phyloP scores from a whole-genome alignment of 306 rosid genomes.

The Corylus americana region DNA sequence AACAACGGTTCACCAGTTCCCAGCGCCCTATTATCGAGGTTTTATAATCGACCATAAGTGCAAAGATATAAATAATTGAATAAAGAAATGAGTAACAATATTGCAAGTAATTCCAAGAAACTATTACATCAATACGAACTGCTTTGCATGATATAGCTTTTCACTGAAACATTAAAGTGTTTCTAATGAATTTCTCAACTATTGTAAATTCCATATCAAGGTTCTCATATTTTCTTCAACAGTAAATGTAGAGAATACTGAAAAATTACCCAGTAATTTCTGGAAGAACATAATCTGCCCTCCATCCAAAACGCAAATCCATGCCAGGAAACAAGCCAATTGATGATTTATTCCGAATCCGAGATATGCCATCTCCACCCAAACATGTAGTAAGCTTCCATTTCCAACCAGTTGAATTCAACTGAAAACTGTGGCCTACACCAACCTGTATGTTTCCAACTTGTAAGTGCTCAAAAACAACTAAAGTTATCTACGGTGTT shows the following conservation, averaged over 20 bases:
- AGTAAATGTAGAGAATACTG: conserved; percentile 20
- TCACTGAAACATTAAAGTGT: not conserved
- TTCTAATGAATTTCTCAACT: not conserved
- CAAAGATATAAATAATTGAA: conserved; percentile 14
- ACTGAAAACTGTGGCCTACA: conserved; percentile 78
- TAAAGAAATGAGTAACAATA: conserved; percentile 2
- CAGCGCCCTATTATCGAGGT: conserved; percentile 53
- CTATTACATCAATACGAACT: not conserved
- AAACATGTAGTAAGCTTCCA: conserved; percentile 95
- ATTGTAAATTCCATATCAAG: conserved; percentile 6
- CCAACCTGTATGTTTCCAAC: conserved; percentile 67
- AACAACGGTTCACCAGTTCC: conserved; percentile 87
- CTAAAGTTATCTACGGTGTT: conserved; percentile 1
- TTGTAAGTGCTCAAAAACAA: conserved; percentile 15
- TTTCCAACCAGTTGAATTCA: conserved; percentile 92
- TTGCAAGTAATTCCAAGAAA: conserved; percentile 7
- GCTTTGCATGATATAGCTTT: not conserved
- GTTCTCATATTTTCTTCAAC: conserved; percentile 6
- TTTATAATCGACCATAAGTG: not conserved
- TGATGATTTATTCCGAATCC: conserved; percentile 76
- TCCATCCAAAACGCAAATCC: conserved; percentile 93
- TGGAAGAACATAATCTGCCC: conserved; percentile 90
- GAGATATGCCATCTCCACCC: conserved; percentile 92
- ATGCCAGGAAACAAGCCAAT: conserved; percentile 78
- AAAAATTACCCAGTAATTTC: conserved; percentile 79